Evolutionary conservation across 1,139 yeast genomes (phyloP).

Genomic region (Groenewaldozyma auringiensis): DNA sequence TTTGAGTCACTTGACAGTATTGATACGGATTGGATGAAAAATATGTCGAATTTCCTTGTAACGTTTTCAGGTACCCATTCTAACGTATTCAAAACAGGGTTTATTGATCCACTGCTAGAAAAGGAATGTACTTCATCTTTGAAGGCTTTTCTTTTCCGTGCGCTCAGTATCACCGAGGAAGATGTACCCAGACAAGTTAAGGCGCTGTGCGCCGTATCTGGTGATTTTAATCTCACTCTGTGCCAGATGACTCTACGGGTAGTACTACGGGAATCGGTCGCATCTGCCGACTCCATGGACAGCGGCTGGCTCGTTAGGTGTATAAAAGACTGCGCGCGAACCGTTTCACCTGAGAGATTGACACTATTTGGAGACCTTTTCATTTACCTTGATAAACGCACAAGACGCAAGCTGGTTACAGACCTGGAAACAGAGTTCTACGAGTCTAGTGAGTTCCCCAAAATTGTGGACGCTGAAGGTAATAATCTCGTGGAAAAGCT

Average conservation of each 20-base stretch:
- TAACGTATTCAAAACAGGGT: not conserved
- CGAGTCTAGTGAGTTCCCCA: slow-evolving; percentile 41
- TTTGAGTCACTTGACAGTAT: not conserved
- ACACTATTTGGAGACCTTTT: slow-evolving; percentile 34
- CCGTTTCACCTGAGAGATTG: not conserved
- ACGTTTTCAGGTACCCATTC: not conserved
- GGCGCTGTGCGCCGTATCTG: not conserved
- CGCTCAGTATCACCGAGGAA: not conserved
- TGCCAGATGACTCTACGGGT: slow-evolving; percentile 5
- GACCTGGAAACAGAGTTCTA: slow-evolving; percentile 40
- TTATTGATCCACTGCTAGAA: not conserved
- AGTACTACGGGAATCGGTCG: not conserved
- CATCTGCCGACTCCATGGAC: not conserved
- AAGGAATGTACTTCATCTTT: not conserved
- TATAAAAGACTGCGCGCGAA: not conserved
- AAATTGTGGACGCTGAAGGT: slow-evolving; percentile 22
- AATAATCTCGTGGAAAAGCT: slow-evolving; percentile 17
- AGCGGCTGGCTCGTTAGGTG: not conserved
- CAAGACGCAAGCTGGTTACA: slow-evolving; percentile 32
- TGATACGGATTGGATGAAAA: not conserved
- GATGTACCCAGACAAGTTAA: not conserved
- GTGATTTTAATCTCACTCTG: slow-evolving; percentile 1
- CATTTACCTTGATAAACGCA: slow-evolving; percentile 27
- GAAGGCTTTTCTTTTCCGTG: not conserved
- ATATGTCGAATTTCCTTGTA: not conserved